phyloP scores from a whole-genome alignment of 768 basidiomycete species.

The Podaxis rugospora region DNA sequence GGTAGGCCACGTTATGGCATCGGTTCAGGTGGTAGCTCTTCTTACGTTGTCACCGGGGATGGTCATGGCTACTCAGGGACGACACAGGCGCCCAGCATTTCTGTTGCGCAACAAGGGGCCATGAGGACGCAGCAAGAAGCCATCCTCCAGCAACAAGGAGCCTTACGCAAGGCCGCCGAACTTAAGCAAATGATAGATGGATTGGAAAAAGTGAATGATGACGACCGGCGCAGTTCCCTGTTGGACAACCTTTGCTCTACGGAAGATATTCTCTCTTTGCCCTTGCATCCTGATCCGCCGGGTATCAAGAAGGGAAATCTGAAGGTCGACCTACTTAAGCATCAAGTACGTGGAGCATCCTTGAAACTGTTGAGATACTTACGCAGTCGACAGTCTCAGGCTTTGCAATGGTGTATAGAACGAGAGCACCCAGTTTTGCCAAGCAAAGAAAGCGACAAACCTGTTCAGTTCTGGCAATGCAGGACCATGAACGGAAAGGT shows the following conservation, averaged over 20 bases:
- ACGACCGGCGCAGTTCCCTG: slow-evolving; percentile 63
- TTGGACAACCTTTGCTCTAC: slow-evolving; percentile 64
- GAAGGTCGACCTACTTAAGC: slow-evolving; percentile 70
- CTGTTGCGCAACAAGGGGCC: slow-evolving; percentile 15
- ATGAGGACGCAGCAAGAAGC: slow-evolving; percentile 38
- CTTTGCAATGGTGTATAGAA: slow-evolving; percentile 79
- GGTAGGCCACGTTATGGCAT: background rate
- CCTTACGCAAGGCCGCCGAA: slow-evolving; percentile 58
- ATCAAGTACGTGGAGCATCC: slow-evolving; percentile 53
- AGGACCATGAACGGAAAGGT: slow-evolving; percentile 55
- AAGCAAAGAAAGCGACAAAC: slow-evolving; percentile 55
- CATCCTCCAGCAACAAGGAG: slow-evolving; percentile 43
- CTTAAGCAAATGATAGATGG: slow-evolving; percentile 58
- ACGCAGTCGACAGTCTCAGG: slow-evolving; percentile 56
- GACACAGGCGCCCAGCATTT: background rate
- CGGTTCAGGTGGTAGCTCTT: background rate
- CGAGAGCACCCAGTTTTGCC: slow-evolving; percentile 78
- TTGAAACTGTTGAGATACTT: background rate
- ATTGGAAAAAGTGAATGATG: slow-evolving; percentile 77
- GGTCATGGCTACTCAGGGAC: background rate
- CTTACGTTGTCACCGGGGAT: background rate
- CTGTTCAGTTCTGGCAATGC: slow-evolving; percentile 89
- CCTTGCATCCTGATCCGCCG: slow-evolving; percentile 69
- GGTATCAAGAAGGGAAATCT: slow-evolving; percentile 62
- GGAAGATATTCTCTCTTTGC: slow-evolving; percentile 70